These are phyloP conservation scores for Silene latifolia DNA, from an alignment of 148 eudicot genomes.

Conservation along the genomic window DNA sequence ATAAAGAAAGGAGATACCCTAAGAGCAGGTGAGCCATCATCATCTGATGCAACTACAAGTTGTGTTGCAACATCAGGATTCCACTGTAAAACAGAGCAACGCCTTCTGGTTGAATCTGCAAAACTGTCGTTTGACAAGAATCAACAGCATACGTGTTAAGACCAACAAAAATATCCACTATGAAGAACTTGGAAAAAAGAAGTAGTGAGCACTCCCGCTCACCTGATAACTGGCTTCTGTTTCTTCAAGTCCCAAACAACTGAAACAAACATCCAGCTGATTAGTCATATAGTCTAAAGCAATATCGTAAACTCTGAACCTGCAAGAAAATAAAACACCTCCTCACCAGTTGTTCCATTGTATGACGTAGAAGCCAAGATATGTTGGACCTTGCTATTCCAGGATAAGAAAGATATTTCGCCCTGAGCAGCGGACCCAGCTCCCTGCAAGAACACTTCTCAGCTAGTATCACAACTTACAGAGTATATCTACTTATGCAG, in stretches of 20 bases:
- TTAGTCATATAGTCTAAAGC: background rate
- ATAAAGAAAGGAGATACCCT: conserved; percentile 41
- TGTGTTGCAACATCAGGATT: conserved; percentile 93
- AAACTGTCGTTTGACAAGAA: conserved; percentile 53
- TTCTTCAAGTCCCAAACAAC: conserved; percentile 97
- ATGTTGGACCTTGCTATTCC: conserved; percentile 91
- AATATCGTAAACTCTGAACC: conserved; percentile 11
- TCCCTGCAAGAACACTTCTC: conserved; percentile 49
- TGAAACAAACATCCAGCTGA: conserved; percentile 26
- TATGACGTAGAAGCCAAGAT: conserved; percentile 88
- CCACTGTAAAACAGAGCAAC: conserved; percentile 98
- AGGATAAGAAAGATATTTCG: conserved; percentile 90
- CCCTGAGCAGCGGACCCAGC: conserved; percentile 83
- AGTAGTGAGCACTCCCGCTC: background rate
- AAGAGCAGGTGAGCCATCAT: conserved; percentile 77
- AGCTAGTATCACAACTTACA: conserved; percentile 11
- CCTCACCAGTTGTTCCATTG: conserved; percentile 86
- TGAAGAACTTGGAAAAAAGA: background rate
- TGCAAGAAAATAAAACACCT: background rate
- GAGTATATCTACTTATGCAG: background rate
- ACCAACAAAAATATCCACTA: background rate
- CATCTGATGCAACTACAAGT: conserved; percentile 94
- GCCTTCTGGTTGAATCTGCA: conserved; percentile 72
- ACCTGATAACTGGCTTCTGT: conserved; percentile 96
- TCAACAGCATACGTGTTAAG: background rate